A percentile compares a stretch with the other conserved stretches of the same genome.
Evolutionary conservation across 352 stramenopile species (phyloP).

Genomic region (Pythium oligandrum): DNA sequence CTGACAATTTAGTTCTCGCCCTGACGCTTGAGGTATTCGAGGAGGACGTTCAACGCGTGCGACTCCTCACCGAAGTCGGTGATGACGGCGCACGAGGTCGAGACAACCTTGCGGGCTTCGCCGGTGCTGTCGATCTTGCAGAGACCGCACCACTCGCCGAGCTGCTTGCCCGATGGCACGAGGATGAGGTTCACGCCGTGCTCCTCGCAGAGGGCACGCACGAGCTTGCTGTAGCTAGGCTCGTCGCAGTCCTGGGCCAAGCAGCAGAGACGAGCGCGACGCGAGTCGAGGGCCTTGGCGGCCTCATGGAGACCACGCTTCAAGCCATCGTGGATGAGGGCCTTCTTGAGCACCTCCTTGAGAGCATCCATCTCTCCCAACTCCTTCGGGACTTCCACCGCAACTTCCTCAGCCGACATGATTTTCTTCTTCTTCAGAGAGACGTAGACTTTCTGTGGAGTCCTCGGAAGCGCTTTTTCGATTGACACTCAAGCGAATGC

Average conservation of each 20-base stretch:
- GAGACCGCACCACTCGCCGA: conserved; percentile 99
- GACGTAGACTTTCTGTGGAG: conserved; percentile 26
- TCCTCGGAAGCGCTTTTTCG: conserved; percentile 55
- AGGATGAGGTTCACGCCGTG: conserved; percentile 93
- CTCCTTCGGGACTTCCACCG: conserved; percentile 90
- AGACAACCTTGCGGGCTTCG: conserved; percentile 98
- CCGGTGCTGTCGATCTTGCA: conserved; percentile 98
- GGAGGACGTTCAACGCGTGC: conserved; percentile 95
- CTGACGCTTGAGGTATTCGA: conserved; percentile 98
- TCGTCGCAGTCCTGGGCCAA: conserved; percentile 99
- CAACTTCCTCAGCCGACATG: conserved; percentile 92
- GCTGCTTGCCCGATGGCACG: conserved; percentile 93
- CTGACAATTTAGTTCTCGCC: conserved; percentile 72
- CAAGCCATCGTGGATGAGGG: conserved; percentile 98
- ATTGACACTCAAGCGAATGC: not conserved
- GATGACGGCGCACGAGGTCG: conserved; percentile 97
- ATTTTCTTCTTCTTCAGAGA: conserved; percentile 35
- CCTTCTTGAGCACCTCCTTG: conserved; percentile 99
- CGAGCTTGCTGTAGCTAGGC: conserved; percentile 99
- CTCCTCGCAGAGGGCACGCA: conserved; percentile 94
- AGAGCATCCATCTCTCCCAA: conserved; percentile 96
- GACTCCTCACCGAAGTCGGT: conserved; percentile 99
- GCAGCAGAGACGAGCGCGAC: conserved; percentile 97
- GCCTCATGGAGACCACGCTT: conserved; percentile 98
- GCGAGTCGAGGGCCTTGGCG: conserved; percentile 98